Evolutionary conservation across 1,284 basidiomycete species (phyloP).

Genomic region (Sporisorium iseilematis-ciliati): DNA sequence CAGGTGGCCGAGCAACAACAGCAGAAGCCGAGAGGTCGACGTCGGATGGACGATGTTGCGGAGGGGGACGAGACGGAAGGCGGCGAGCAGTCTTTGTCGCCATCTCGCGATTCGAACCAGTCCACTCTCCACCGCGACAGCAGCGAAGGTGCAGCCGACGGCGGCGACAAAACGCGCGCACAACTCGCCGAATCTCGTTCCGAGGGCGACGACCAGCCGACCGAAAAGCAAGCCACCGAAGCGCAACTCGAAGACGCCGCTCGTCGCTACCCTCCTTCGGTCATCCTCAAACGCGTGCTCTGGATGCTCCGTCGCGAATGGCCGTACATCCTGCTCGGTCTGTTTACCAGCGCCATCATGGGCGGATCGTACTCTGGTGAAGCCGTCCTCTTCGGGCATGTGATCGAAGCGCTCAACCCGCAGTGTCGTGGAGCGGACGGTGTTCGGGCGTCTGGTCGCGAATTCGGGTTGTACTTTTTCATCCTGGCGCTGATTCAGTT

Average conservation of each 20-base stretch:
- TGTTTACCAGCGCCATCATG: constrained; percentile 56
- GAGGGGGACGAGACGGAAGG: constrained; percentile 33
- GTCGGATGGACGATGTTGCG: constrained; percentile 33
- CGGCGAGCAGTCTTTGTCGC: constrained; percentile 5
- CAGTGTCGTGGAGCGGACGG: constrained; percentile 47
- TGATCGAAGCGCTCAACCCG: constrained; percentile 64
- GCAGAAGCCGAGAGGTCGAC: constrained; percentile 5
- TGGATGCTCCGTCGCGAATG: constrained; percentile 47
- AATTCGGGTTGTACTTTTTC: constrained; percentile 60
- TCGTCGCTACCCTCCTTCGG: constrained; percentile 22
- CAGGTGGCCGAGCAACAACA: background rate
- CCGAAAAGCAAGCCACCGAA: constrained; percentile 22
- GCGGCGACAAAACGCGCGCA: constrained; percentile 6
- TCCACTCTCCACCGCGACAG: constrained; percentile 11
- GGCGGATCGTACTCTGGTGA: constrained; percentile 62
- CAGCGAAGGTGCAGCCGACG: background rate
- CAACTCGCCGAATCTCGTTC: background rate
- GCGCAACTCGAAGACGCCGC: constrained; percentile 5
- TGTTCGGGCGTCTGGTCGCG: constrained; percentile 42
- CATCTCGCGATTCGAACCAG: constrained; percentile 17
- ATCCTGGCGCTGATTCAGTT: constrained; percentile 59
- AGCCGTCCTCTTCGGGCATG: constrained; percentile 63
- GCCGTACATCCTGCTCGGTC: constrained; percentile 48
- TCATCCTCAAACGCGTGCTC: constrained; percentile 42
- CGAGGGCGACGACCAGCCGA: constrained; percentile 1